These are phyloP conservation scores for Euphrasia confusa DNA, from an alignment of 257 asterid species.

Conservation along the genomic window DNA sequence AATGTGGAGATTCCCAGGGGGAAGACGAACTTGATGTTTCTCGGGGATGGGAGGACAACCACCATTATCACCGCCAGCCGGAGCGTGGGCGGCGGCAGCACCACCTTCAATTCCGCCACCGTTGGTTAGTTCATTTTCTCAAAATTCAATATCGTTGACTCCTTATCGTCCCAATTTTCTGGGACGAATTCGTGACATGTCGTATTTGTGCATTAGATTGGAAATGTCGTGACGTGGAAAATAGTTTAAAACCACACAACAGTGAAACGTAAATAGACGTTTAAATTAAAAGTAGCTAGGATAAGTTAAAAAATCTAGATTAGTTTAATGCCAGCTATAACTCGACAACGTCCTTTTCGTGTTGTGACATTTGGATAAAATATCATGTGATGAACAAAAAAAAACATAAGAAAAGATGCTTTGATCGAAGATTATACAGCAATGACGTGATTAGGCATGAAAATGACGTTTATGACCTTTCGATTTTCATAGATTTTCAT, in stretches of 20 bases:
- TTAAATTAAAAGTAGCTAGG: too few species aligned
- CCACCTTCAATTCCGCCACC: conserved; percentile 61
- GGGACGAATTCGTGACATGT: too few species aligned
- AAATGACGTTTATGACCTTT: neutral
- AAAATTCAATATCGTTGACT: too few species aligned
- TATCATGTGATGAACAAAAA: neutral
- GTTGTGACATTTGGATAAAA: neutral
- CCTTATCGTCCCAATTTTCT: too few species aligned
- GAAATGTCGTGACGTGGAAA: too few species aligned
- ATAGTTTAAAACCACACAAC: too few species aligned
- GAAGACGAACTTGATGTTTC: conserved; percentile 49
- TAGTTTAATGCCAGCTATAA: neutral
- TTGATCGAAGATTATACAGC: neutral
- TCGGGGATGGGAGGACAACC: conserved; percentile 50
- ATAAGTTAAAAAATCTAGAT: too few species aligned
- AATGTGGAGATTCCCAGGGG: conserved; percentile 40
- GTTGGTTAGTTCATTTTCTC: conserved; percentile 37
- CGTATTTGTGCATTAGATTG: too few species aligned
- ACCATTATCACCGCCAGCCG: conserved; percentile 49
- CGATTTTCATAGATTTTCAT: neutral
- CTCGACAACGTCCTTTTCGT: neutral
- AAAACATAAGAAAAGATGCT: neutral
- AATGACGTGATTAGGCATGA: neutral
- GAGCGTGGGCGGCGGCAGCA: conserved; percentile 55
- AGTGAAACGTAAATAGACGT: too few species aligned